Base-by-base conservation (phyloP, 257 asterid genomes). In the Coffea eugenioides region DNA sequence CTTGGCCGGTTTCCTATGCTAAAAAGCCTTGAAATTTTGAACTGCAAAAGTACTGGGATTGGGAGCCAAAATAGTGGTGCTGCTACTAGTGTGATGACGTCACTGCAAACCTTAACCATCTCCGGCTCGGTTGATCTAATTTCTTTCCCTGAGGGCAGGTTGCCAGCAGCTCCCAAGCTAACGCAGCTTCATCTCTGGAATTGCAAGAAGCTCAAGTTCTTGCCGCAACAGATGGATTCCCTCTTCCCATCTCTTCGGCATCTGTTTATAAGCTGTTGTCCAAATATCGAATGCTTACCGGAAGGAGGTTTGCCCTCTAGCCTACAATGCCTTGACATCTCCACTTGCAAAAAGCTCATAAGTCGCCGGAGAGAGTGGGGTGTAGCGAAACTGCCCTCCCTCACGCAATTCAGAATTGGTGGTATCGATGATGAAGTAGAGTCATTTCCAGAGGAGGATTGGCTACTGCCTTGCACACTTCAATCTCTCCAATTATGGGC, bases 11-110 rank as follows among this genome's bases (percentile, higher is more conserved):
- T 62, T 25, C 74, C 78, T 0, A 34, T 25, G 7, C 45, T 45
- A 49, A 71, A 9, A 21, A 0, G 0, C 3, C n/a, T 79, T 20
- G 34, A 31, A 2, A 0, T 79, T 10, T 0, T 0, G 0, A 0
- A 0, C 4, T 43, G 61, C 41, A 5, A 0, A 0, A n/a, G 25
- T 34, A 9, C 69, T 46, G 57, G n/a, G 1, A 25, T 6, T 59
- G 52, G 61, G 76, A 71, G 25, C 45, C 49, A 79, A 71, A 21
- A 0, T 48, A 48, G 52, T 7, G 6, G 51, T 9, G 34, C 34
- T 31, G 34, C 34, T 31, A 31, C 34, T 31, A 46, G 51, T 46
- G 10, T 5, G 0, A 54, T 72, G 7, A 0, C 0, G 2, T 65
- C 69, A 46, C 64, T 77, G 46, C 73, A 31, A 16, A 7, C 46